Base-by-base conservation (phyloP, 495 filamentous ascomycete species). In the Aspergillus indologenus region DNA sequence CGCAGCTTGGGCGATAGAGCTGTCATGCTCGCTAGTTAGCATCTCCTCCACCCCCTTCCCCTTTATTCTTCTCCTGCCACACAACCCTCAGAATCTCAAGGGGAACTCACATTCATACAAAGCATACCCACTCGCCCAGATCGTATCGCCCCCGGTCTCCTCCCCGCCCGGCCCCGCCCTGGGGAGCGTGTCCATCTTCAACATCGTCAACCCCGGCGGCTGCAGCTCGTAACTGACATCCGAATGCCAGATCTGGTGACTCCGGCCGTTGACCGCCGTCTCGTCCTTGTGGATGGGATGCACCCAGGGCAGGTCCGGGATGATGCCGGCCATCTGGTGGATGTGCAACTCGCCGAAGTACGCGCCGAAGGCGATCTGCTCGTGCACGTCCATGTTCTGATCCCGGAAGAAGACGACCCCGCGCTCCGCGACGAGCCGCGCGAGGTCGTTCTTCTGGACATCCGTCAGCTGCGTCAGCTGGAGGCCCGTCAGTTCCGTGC, bases 391-490 rank as follows among this genome's bases (percentile, higher is more conserved):
- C 43, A 76, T 68, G 53, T 77, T 71, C 62, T 81, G 78, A 54
- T 75, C 70, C 22, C 75, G 61, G 61, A 80, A 76, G 20, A 80
- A 75, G 15, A 80, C 64, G 15, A 76, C 71, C 8, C 71, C 71
- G 19, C 78, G 65, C 56, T 77, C 67, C 6, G 75, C 75, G n/a
- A 77, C 72, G 20, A 80, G 62, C 5, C 76, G 61, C 12, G 75
- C 75, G 11, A 80, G 60, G 26, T 80, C 75, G 54, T 80, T 72
- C 44, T 73, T 73, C 50, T 77, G 71, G 17, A 60, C 57, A 19
- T 68, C 58, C n/a, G 67, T 70, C 17, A 80, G 59, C 20, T 71
- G 53, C 51, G 61, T 72, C 11, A 80, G 63, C 55, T 80, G 78
- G 22, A 79, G 53, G 8, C 73, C 76, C 23, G 67, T 60, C 49